Conservation (phyloP, 2,329 filamentous ascomycete species). For the Lecanicillium sp. region DNA sequence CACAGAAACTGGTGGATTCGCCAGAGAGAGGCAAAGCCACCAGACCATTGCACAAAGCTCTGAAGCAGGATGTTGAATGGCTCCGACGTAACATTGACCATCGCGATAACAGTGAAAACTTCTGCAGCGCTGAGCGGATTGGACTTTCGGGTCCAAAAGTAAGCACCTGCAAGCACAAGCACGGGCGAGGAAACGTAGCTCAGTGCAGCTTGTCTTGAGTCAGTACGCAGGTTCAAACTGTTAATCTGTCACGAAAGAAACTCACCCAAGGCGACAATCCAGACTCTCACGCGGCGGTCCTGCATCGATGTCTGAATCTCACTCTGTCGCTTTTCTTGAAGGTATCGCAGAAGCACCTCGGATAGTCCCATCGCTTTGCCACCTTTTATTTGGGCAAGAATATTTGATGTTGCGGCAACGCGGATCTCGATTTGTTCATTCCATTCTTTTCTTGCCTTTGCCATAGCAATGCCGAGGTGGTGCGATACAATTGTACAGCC, state of each 20-base stretch:
- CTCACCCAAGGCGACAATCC: neutral
- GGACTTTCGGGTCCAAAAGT: slow-evolving; percentile 1
- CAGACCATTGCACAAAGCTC: neutral
- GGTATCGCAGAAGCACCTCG: fast-evolving
- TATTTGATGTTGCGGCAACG: neutral
- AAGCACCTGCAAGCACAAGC: neutral
- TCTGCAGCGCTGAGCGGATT: neutral
- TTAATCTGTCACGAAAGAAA: neutral
- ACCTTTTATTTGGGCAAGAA: neutral
- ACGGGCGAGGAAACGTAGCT: too few relatives aligned
- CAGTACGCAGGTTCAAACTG: slow-evolving; percentile 1
- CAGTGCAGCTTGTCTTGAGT: too few relatives aligned
- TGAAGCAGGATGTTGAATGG: neutral
- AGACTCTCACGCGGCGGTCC: neutral
- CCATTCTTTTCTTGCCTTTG: neutral
- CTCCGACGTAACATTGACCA: neutral
- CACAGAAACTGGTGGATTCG: neutral
- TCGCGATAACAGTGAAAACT: neutral
- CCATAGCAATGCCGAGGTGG: neutral
- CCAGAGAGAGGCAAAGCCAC: neutral
- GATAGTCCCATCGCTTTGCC: neutral
- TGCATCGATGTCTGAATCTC: neutral
- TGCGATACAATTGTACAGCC: neutral
- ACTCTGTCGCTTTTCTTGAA: neutral
- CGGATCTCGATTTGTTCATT: neutral